phyloP scores from a whole-genome alignment of 345 rosid species.

The Ceriops zippeliana region DNA sequence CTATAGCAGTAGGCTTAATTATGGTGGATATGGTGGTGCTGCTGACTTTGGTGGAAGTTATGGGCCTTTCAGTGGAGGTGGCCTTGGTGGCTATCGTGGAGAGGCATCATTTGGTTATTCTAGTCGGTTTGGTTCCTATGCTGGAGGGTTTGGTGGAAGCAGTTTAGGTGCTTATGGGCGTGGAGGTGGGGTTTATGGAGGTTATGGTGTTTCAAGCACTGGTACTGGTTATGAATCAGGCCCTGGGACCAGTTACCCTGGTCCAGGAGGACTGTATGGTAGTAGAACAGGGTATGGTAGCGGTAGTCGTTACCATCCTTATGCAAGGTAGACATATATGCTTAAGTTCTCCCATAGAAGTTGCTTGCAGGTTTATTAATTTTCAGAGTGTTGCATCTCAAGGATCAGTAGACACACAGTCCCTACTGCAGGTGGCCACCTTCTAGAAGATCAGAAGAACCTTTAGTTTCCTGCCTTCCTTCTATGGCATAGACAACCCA shows the following conservation, averaged over 20 bases:
- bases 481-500: constrained; percentile 12
- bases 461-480: background rate
- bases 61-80: constrained; percentile 22
- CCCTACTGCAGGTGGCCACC: constrained; percentile 6
- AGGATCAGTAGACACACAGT: constrained; percentile 8
- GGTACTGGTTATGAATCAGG: constrained; percentile 28
- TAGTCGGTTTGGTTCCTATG: constrained; percentile 21
- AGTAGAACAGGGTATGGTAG: constrained; percentile 24
- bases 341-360: constrained; percentile 25
- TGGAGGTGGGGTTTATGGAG: constrained; percentile 26
- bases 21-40: constrained; percentile 25
- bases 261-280: constrained; percentile 21
- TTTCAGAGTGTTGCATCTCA: constrained; percentile 11
- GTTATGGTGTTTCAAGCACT: constrained; percentile 25
- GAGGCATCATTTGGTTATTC: constrained; percentile 26
- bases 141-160: constrained; percentile 10
- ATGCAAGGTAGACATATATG: constrained; percentile 24
- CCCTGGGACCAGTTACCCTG: constrained; percentile 23
- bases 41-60: constrained; percentile 22
- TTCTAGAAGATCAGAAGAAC: constrained; percentile 16
- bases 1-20: constrained; percentile 26
- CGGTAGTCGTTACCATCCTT: constrained; percentile 30
- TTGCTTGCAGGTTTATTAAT: constrained; percentile 11
- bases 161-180: constrained; percentile 23
- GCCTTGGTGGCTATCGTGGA: constrained; percentile 23